These are phyloP conservation scores for Rosa rugosa DNA, from an alignment of 306 rosid species.

Conservation along the genomic window DNA sequence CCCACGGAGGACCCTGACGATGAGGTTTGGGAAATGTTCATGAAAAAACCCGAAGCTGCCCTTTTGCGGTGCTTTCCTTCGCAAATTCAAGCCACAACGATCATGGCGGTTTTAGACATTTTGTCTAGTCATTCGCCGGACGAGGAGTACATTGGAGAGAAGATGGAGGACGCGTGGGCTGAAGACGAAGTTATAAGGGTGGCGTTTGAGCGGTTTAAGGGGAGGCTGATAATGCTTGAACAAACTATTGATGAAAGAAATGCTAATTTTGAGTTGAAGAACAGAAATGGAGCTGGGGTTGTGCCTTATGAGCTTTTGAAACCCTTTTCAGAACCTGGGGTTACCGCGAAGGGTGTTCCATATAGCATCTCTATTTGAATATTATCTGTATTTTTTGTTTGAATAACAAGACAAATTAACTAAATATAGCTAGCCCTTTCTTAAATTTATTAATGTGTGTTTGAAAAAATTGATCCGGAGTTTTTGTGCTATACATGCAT, in stretches of 20 bases:
- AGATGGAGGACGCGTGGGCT: constrained; percentile 61
- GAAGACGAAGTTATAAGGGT: constrained; percentile 52
- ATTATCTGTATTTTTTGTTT: no score
- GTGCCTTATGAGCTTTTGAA: constrained; percentile 72
- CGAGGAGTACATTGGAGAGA: constrained; percentile 73
- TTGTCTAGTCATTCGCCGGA: constrained; percentile 78
- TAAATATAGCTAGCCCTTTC: no score
- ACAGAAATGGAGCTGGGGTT: constrained; percentile 76
- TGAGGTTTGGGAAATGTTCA: constrained; percentile 41
- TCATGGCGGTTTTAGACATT: constrained; percentile 64
- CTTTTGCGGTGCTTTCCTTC: constrained; percentile 66
- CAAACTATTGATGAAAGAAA: constrained; percentile 57
- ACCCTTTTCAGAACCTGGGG: constrained; percentile 72
- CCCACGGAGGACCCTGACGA: constrained; percentile 56
- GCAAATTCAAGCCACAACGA: constrained; percentile 58
- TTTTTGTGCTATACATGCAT: no score
- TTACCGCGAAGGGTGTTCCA: constrained; percentile 75
- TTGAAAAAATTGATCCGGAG: no score
- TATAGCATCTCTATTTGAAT: constrained; percentile 71
- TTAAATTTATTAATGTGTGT: no score
- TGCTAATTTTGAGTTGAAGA: constrained; percentile 40
- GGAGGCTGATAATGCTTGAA: constrained; percentile 49
- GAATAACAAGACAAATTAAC: background rate
- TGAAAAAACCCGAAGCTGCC: constrained; percentile 46
- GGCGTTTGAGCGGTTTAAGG: constrained; percentile 60